These are phyloP conservation scores for Glycine soja DNA, from an alignment of 306 rosid species.

Conservation along the genomic window DNA sequence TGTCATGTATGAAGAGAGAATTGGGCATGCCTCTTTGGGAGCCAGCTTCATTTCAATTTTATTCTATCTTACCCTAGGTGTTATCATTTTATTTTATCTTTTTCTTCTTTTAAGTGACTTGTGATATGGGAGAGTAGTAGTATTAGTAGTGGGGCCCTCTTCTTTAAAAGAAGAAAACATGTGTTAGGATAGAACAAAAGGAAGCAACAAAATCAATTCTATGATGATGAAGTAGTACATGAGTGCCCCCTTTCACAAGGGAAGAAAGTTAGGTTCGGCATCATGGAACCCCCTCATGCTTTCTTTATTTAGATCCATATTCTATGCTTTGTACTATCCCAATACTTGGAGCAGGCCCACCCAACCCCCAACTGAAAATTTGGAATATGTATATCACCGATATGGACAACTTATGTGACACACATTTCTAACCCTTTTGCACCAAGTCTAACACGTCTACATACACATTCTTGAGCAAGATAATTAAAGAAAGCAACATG, in stretches of 20 bases:
- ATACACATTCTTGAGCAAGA: slow-evolving; percentile 42
- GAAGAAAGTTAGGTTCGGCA: slow-evolving; percentile 71
- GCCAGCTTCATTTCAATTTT: slow-evolving; percentile 49
- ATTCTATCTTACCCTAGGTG: slow-evolving; percentile 48
- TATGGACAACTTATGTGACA: slow-evolving; percentile 66
- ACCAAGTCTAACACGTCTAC: slow-evolving; percentile 52
- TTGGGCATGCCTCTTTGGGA: slow-evolving; percentile 46
- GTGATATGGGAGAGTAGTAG: slow-evolving; percentile 43
- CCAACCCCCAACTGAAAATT: slow-evolving; percentile 56
- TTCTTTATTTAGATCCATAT: slow-evolving; percentile 65
- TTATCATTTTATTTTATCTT: slow-evolving; percentile 34
- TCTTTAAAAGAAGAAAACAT: slow-evolving; percentile 52
- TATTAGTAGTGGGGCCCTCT: slow-evolving; percentile 49
- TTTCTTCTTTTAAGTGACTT: slow-evolving; percentile 30
- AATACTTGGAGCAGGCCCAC: slow-evolving; percentile 48
- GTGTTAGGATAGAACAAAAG: slow-evolving; percentile 61
- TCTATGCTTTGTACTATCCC: slow-evolving; percentile 68
- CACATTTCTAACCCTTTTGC: slow-evolving; percentile 57
- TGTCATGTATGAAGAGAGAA: slow-evolving; percentile 40
- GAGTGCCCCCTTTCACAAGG: slow-evolving; percentile 78
- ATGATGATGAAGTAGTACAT: slow-evolving; percentile 56
- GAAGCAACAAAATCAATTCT: slow-evolving; percentile 75
- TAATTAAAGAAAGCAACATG: slow-evolving; percentile 51
- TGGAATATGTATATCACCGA: slow-evolving; percentile 61
- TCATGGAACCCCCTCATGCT: slow-evolving; percentile 60